Evolutionary conservation across 495 filamentous ascomycete genomes (phyloP).

Genomic region (Parathielavia appendiculata): DNA sequence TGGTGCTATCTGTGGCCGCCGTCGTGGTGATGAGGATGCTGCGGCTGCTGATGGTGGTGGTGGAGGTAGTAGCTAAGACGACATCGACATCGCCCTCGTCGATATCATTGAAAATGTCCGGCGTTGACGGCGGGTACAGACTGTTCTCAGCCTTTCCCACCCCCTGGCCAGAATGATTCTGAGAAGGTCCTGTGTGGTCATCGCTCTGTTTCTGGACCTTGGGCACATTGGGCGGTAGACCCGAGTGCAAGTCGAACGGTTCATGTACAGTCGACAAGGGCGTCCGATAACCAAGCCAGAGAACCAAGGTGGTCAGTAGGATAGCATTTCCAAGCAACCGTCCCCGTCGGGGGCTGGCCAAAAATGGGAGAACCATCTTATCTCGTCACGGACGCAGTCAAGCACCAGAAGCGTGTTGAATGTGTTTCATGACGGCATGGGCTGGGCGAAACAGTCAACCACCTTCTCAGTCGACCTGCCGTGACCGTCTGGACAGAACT

Average conservation of each 20-base stretch:
- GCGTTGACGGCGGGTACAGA: neutral
- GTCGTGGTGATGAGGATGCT: neutral
- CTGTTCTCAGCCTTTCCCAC: neutral
- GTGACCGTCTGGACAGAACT: no score
- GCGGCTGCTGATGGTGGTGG: neutral
- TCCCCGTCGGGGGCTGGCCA: slow-evolving; percentile 17
- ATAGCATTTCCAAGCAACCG: slow-evolving; percentile 17
- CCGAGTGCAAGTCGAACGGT: slow-evolving; percentile 7
- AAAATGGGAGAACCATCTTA: slow-evolving; percentile 16
- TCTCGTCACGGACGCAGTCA: neutral
- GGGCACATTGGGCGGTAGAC: neutral
- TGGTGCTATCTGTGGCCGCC: neutral
- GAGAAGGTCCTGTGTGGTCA: neutral
- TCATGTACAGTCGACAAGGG: slow-evolving; percentile 1
- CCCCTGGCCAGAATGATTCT: neutral
- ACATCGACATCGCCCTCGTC: neutral
- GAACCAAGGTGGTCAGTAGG: slow-evolving; percentile 17
- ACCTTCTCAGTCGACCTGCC: no score
- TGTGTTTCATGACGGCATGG: neutral
- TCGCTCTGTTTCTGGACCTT: neutral
- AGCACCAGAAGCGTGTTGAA: neutral
- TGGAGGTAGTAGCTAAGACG: neutral
- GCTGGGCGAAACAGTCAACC: neutral
- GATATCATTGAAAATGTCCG: neutral
- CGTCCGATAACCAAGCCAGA: slow-evolving; percentile 21